Evolutionary conservation across 257 asterid genomes (phyloP), one percentile per base, ranked within the genome.

Genomic region (Solanum ossicruentum): DNA sequence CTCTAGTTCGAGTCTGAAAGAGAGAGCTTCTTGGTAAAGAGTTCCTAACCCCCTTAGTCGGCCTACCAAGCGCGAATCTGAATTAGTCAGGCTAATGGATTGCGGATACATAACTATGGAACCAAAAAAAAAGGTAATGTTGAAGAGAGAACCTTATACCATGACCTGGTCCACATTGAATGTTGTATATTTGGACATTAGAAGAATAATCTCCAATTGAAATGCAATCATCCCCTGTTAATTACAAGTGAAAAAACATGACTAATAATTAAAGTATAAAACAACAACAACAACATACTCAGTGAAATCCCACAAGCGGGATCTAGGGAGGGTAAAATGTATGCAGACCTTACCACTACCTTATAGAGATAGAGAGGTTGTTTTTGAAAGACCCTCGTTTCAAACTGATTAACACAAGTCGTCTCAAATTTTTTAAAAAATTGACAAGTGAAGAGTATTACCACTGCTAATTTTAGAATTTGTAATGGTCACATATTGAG

Each of bases 111-210:
- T 0, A 18, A 71, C n/a, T 12, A 10, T 7, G 5, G 26, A 28
- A 26, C 11, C 0, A 0, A 9, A n/a, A 36, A 20, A 39, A 8
- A 45, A 39, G 17, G 41, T 65, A 82, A 43, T 47, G 12, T 15
- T 43, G 26, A 69, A 23, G 47, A 83, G 5, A 55, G 10, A 65
- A 93, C 98, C 99, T 94, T 4, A 94, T 92, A 82, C 99, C 99
- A 88, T 95, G 97, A 78, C 98, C 99, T 73, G 95, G 95, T 84
- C 97, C 96, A 82, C 98, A 94, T 20, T 77, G 61, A 17, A 94
- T 82, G 18, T 92, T 86, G 45, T n/a, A 39, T 56, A 95, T 88
- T 21, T 85, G 65, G 32, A 95, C 67, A 81, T 93, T 28, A 28
- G 93, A 93, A 83, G 84, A 86, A 65, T 43, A 85, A 84, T 95